These are phyloP conservation scores for Byssochlamys sp. DNA, from an alignment of 2,329 filamentous ascomycete species.

Conservation along the genomic window DNA sequence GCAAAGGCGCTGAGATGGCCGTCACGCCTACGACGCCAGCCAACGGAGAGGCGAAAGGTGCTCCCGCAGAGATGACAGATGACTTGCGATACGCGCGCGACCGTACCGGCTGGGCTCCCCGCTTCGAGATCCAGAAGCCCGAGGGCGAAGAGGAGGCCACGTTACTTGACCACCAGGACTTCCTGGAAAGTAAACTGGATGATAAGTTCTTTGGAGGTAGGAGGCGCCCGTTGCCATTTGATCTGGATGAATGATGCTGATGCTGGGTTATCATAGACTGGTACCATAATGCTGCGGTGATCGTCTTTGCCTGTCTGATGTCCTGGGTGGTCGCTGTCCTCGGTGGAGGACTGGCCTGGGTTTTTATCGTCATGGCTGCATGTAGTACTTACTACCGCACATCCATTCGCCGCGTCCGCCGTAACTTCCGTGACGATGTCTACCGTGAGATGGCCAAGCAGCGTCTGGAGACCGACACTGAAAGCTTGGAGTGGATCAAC, in stretches of 20 bases:
- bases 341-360: slow-evolving; percentile 84
- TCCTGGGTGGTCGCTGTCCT: slow-evolving; percentile 86
- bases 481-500: slow-evolving; percentile 98
- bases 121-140: slow-evolving; percentile 55
- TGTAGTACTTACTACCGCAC: slow-evolving; percentile 96
- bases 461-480: slow-evolving; percentile 77
- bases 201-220: slow-evolving; percentile 83
- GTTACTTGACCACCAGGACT: slow-evolving; percentile 77
- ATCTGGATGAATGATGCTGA: slow-evolving; percentile 1
- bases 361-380: slow-evolving; percentile 82
- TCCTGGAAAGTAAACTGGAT: slow-evolving; percentile 70
- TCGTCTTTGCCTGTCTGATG: slow-evolving; percentile 79
- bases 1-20: slow-evolving; percentile 48
- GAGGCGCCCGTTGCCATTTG: slow-evolving; percentile 1
- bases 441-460: slow-evolving; percentile 79
- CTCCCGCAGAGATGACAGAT: slow-evolving; percentile 44
- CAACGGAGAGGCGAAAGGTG: slow-evolving; percentile 37
- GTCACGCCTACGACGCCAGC: slow-evolving; percentile 42
- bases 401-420: slow-evolving; percentile 80
- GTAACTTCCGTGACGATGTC: slow-evolving; percentile 93
- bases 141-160: slow-evolving; percentile 51
- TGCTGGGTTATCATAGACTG: slow-evolving; percentile 57
- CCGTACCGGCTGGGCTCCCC: slow-evolving; percentile 78
- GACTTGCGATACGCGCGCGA: slow-evolving; percentile 48
- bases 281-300: slow-evolving; percentile 95